Conservation (phyloP, 352 stramenopile genomes). For the Phytophthora sansomeana region DNA sequence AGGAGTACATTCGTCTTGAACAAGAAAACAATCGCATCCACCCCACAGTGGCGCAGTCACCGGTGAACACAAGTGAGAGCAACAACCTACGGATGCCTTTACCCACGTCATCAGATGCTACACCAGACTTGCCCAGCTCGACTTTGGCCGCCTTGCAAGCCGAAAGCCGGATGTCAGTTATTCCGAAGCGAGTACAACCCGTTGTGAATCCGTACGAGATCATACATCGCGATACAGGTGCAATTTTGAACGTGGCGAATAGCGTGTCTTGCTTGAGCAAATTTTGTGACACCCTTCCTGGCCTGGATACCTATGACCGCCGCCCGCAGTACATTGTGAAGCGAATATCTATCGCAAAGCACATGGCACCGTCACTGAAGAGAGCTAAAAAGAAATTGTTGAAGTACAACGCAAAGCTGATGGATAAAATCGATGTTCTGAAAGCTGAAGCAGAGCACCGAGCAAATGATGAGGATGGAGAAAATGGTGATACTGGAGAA, state of each 20-base stretch:
- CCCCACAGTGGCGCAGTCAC: background rate
- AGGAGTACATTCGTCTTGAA: conserved; percentile 61
- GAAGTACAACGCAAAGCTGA: conserved; percentile 81
- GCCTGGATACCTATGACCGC: conserved; percentile 84
- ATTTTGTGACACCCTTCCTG: conserved; percentile 85
- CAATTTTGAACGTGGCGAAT: conserved; percentile 69
- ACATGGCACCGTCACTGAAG: conserved; percentile 64
- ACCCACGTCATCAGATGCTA: conserved; percentile 16
- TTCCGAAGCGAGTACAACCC: conserved; percentile 27
- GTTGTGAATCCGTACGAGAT: conserved; percentile 54
- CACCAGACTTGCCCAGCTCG: background rate
- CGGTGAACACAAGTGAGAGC: conserved; percentile 1
- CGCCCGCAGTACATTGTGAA: conserved; percentile 80
- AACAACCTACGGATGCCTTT: conserved; percentile 20
- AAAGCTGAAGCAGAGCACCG: conserved; percentile 50
- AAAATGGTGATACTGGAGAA: conserved; percentile 24
- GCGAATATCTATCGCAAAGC: conserved; percentile 58
- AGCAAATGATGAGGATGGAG: conserved; percentile 32
- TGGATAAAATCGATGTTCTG: conserved; percentile 81
- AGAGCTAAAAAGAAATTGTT: conserved; percentile 76
- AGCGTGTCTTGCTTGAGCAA: conserved; percentile 72
- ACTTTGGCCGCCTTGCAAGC: conserved; percentile 32
- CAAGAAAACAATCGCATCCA: conserved; percentile 36
- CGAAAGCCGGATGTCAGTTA: conserved; percentile 9
- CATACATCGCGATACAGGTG: conserved; percentile 70